Conservation (phyloP, 2,329 filamentous ascomycete species). For the Sarocladiaceae sp. region DNA sequence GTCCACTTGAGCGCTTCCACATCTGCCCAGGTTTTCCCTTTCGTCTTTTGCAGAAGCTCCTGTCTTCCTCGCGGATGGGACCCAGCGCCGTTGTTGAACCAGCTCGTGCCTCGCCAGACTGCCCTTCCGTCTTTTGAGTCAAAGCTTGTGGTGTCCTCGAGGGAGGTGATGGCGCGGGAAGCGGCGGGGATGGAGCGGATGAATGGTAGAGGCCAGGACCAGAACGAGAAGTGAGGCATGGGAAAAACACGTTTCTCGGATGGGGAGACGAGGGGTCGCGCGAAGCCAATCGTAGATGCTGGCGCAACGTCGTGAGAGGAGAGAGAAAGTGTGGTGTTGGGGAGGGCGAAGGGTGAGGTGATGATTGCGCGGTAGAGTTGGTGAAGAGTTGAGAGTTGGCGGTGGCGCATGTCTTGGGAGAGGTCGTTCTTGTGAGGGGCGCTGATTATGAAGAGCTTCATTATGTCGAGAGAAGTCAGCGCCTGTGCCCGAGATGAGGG, state of each 20-base stretch:
- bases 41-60: slow-evolving; percentile 29
- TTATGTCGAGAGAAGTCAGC: neutral
- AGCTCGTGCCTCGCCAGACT: slow-evolving; percentile 45
- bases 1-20: slow-evolving; percentile 34
- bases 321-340: slow-evolving; percentile 46
- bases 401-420: slow-evolving; percentile 37
- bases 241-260: slow-evolving; percentile 34
- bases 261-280: slow-evolving; percentile 34
- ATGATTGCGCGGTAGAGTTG: slow-evolving; percentile 46
- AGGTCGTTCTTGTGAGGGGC: slow-evolving; percentile 33
- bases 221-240: slow-evolving; percentile 52
- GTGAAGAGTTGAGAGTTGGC: slow-evolving; percentile 45
- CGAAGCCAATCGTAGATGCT: slow-evolving; percentile 38
- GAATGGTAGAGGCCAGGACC: slow-evolving; percentile 46
- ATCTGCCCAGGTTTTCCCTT: slow-evolving; percentile 39
- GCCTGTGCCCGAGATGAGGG: neutral
- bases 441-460: slow-evolving; percentile 38
- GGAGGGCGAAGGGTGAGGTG: slow-evolving; percentile 40
- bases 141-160: slow-evolving; percentile 26
- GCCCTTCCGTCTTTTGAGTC: slow-evolving; percentile 33
- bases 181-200: slow-evolving; percentile 38
- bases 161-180: slow-evolving; percentile 24
- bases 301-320: slow-evolving; percentile 44
- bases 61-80: slow-evolving; percentile 31
- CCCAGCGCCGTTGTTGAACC: slow-evolving; percentile 37